A percentile compares a stretch with the other conserved stretches of the same genome.
These are phyloP conservation scores for Lachancea sp. DNA, from an alignment of 805 yeast species.

Conservation along the genomic window DNA sequence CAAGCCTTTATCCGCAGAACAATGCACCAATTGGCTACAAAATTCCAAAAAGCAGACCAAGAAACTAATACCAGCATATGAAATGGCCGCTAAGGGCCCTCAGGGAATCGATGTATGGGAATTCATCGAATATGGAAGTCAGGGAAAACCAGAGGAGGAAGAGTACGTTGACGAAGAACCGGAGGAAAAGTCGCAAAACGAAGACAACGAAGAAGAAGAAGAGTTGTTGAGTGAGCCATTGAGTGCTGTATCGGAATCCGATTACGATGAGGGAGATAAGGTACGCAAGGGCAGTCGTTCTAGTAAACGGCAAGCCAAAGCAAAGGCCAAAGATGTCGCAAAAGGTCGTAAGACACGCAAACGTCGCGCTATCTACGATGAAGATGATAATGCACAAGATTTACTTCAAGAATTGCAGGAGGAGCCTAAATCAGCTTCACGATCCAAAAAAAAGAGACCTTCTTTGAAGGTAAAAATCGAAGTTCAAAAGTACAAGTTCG, in stretches of 20 bases:
- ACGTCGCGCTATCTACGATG: slow-evolving; percentile 4
- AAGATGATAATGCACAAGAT: slow-evolving; percentile 16
- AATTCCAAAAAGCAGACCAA: slow-evolving; percentile 46
- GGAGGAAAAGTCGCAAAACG: slow-evolving; percentile 24
- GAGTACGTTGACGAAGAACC: slow-evolving; percentile 28
- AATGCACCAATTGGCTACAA: slow-evolving; percentile 22
- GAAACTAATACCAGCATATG: slow-evolving; percentile 41
- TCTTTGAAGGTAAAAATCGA: slow-evolving; percentile 9
- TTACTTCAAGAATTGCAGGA: slow-evolving; percentile 20
- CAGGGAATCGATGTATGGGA: slow-evolving; percentile 29
- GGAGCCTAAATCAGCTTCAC: slow-evolving; percentile 14
- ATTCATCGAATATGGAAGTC: slow-evolving; percentile 32
- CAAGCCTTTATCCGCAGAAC: slow-evolving; percentile 16
- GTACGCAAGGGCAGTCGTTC: slow-evolving; percentile 9
- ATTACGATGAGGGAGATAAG: slow-evolving; percentile 4
- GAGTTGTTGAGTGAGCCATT: slow-evolving; percentile 20
- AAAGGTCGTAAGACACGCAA: slow-evolving; percentile 15
- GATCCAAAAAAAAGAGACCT: slow-evolving; percentile 15
- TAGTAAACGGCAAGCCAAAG: slow-evolving; percentile 21
- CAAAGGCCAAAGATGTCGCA: slow-evolving; percentile 31
- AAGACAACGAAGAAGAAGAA: slow-evolving; percentile 8
- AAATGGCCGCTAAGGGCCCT: slow-evolving; percentile 38
- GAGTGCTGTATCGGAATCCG: slow-evolving; percentile 11
- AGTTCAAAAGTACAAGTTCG: slow-evolving; percentile 20
- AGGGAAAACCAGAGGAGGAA: slow-evolving; percentile 27